phyloP scores from a whole-genome alignment of 345 rosid species.

The Nasturtium officinale region DNA sequence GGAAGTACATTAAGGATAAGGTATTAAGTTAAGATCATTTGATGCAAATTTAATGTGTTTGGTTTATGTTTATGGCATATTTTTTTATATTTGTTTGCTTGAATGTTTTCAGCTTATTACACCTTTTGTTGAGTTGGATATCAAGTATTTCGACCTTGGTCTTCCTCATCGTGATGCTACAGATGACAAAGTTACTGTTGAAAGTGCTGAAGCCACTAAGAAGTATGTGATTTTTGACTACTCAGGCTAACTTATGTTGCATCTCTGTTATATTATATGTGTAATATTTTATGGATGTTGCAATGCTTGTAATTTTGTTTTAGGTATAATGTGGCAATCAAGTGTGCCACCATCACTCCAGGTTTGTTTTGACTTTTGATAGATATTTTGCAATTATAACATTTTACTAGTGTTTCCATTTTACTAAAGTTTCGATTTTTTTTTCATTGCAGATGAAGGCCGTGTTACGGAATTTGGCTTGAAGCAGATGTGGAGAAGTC shows the following conservation, averaged over 20 bases:
- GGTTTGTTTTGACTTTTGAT: constrained; percentile 54
- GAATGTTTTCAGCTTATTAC: constrained; percentile 70
- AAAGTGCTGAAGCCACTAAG: constrained; percentile 76
- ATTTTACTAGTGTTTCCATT: background rate
- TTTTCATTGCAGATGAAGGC: constrained; percentile 70
- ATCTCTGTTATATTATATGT: background rate
- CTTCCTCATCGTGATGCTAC: constrained; percentile 72
- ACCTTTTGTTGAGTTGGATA: constrained; percentile 78
- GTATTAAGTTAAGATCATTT: constrained; percentile 36
- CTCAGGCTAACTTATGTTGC: background rate
- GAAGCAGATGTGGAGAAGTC: constrained; percentile 98
- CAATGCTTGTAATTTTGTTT: background rate
- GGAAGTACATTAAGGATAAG: constrained; percentile 97
- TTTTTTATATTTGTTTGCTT: background rate
- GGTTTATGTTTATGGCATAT: background rate
- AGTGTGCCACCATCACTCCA: constrained; percentile 98
- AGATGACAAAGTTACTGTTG: constrained; percentile 63
- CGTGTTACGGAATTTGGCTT: constrained; percentile 83
- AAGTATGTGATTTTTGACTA: constrained; percentile 47
- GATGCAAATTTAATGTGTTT: background rate
- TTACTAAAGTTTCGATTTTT: constrained; percentile 14
- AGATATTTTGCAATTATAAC: background rate
- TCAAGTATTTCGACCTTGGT: constrained; percentile 73
- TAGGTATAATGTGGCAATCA: constrained; percentile 97
- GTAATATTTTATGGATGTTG: background rate